Evolutionary conservation across 148 eudicot genomes (phyloP), one percentile per base, ranked within the genome.

Genomic region (Agrostemma githago): DNA sequence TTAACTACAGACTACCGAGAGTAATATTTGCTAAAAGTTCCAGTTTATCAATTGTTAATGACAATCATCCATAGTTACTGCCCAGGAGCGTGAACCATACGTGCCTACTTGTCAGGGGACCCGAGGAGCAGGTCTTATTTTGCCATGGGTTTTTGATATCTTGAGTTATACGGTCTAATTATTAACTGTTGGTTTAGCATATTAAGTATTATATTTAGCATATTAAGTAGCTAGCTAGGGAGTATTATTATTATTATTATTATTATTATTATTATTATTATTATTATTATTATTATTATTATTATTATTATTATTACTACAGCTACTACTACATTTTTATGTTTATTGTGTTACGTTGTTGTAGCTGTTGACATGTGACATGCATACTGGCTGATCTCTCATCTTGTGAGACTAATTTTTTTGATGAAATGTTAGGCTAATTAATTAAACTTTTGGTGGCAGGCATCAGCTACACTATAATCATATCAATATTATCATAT

Each of bases 341-440:
- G 65, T 62, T 62, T 62, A 21, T 19, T 19, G 21, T 46, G 21
- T 20, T 61, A 61, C n/a, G n/a, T n/a, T 62, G 10, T 42, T n/a
- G 56, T 44, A 42, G 71, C 53, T 17, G 75, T 71, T 77, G 65
- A 77, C 80, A 76, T 78, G 80, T 76, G 72, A 8, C 8, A n/a
- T n/a, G n/a, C n/a, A n/a, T n/a, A n/a, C n/a, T n/a, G n/a, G n/a
- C n/a, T n/a, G n/a, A 59, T 78, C 43, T 43, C 53, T 40, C 69
- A 68, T 62, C 74, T 60, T 40, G 62, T 37, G 64, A 70, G 74
- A 76, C 74, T 76, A 21, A 70, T 72, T 76, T 77, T 77, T 78
- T 73, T n/a, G 66, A 64, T 74, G 42, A 62, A n/a, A 37, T 51
- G 8, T 73, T 51, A 34, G 70, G 20, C 48, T 37, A 53, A 63